Percentiles rank a stretch among this genome's conserved stretches.
Evolutionary conservation across 495 filamentous ascomycete genomes (phyloP).

Genomic region (Penicillium coffeae): DNA sequence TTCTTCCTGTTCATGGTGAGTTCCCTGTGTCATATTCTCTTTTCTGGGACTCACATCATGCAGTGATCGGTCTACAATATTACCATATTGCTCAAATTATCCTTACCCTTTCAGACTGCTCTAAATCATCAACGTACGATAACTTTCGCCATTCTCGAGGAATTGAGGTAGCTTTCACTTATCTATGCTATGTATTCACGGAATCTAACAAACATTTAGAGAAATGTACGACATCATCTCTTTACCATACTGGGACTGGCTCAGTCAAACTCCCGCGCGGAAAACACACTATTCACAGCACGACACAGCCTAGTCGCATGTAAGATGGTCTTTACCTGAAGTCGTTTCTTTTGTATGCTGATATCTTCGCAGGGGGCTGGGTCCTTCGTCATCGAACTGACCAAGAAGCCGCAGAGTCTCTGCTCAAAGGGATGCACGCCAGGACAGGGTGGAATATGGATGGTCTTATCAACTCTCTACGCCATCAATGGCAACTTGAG

Average conservation of each 20-base stretch:
- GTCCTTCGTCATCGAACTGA: slow-evolving; percentile 24
- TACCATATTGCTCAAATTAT: slow-evolving; percentile 32
- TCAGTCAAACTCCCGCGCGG: slow-evolving; percentile 25
- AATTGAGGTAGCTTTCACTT: slow-evolving; percentile 17
- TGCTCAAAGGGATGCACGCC: slow-evolving; percentile 21
- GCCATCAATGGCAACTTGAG: slow-evolving; percentile 24
- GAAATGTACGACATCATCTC: slow-evolving; percentile 22
- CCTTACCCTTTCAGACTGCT: slow-evolving; percentile 16
- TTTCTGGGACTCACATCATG: background rate
- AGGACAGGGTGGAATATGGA: slow-evolving; percentile 33
- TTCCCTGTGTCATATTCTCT: background rate
- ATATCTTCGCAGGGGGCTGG: slow-evolving; percentile 23
- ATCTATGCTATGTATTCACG: background rate
- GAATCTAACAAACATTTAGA: slow-evolving; percentile 8
- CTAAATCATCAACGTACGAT: slow-evolving; percentile 16
- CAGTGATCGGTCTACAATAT: slow-evolving; percentile 30
- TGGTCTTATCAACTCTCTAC: slow-evolving; percentile 18
- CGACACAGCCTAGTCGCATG: slow-evolving; percentile 28
- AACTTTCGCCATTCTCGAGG: slow-evolving; percentile 20
- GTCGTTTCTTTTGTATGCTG: background rate
- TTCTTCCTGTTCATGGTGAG: slow-evolving; percentile 29
- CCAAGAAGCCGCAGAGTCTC: slow-evolving; percentile 22
- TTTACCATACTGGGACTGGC: slow-evolving; percentile 25
- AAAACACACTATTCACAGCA: slow-evolving; percentile 31
- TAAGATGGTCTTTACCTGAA: slow-evolving; percentile 6